These are phyloP conservation scores for Microascus cirrosus DNA, from an alignment of 2,329 filamentous ascomycete species.

Conservation along the genomic window DNA sequence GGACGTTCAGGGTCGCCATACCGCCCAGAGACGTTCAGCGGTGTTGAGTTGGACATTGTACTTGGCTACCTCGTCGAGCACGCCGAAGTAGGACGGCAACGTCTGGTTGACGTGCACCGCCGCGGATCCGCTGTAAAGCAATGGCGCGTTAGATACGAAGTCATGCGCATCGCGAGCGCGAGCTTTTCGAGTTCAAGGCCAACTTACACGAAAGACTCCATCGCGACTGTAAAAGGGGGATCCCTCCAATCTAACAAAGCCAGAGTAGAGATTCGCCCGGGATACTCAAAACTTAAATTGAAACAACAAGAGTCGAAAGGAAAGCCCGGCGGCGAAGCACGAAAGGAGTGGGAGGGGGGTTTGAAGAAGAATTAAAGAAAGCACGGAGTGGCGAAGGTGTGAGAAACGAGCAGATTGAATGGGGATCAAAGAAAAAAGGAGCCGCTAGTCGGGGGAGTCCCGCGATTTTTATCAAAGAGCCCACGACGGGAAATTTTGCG, in stretches of 20 bases:
- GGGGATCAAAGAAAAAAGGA: background rate
- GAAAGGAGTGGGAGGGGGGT: background rate
- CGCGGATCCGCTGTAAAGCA: constrained; percentile 36
- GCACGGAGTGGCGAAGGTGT: background rate
- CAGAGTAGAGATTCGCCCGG: background rate
- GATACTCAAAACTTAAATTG: background rate
- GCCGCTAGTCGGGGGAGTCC: constrained; percentile 1
- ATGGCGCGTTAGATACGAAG: background rate
- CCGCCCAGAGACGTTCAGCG: constrained; percentile 80
- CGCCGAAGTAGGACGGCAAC: constrained; percentile 36
- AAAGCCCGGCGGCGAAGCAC: background rate
- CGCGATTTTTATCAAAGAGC: background rate
- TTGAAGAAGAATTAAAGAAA: background rate
- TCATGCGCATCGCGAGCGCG: background rate
- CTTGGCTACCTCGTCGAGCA: constrained; percentile 53
- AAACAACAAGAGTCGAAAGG: background rate
- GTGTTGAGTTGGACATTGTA: constrained; percentile 81
- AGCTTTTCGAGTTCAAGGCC: background rate
- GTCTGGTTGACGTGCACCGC: constrained; percentile 34
- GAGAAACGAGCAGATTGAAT: background rate
- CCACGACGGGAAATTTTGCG: background rate
- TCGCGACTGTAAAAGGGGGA: background rate
- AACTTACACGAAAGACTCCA: constrained; percentile 4
- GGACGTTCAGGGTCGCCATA: constrained; percentile 27
- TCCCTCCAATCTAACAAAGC: background rate